Evolutionary conservation across 164 flowering plant species (phyloP).

Genomic region (Santalum album): DNA sequence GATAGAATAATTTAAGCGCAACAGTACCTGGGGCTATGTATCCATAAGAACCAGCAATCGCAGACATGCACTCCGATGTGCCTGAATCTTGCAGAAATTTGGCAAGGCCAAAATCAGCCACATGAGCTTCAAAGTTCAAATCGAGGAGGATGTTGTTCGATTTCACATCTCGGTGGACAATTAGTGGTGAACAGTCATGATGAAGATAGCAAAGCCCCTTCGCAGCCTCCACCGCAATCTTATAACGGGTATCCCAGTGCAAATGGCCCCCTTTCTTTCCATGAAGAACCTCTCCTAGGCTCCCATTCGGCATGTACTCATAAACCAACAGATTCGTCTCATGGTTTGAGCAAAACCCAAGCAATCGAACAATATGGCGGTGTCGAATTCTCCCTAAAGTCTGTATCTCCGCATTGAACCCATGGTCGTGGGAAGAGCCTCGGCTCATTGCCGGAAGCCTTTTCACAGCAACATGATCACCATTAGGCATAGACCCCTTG

Average conservation of each 20-base stretch:
- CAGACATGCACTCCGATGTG: conserved; percentile 99
- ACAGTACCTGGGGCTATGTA: conserved; percentile 90
- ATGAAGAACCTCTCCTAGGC: conserved; percentile 93
- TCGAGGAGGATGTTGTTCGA: conserved; percentile 95
- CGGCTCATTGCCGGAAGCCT: conserved; percentile 85
- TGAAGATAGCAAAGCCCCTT: conserved; percentile 97
- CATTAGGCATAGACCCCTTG: conserved; percentile 81
- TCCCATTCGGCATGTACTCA: conserved; percentile 96
- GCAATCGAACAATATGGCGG: conserved; percentile 84
- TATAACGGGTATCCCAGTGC: conserved; percentile 92
- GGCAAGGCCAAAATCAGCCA: conserved; percentile 98
- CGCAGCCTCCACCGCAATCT: conserved; percentile 89
- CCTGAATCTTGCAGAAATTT: conserved; percentile 95
- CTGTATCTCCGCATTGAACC: conserved; percentile 96
- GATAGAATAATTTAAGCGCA: not conserved
- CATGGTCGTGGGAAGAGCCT: conserved; percentile 91
- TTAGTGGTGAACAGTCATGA: conserved; percentile 91
- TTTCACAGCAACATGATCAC: conserved; percentile 86
- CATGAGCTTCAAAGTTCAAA: conserved; percentile 87
- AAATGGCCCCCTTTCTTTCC: conserved; percentile 97
- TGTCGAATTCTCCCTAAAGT: conserved; percentile 89
- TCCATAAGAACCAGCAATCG: conserved; percentile 96
- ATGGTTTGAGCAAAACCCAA: conserved; percentile 93
- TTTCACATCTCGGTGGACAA: conserved; percentile 91
- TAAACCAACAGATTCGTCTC: conserved; percentile 93